These are phyloP conservation scores for Tympanopsis confertula DNA, from an alignment of 2,329 filamentous ascomycete genomes.

Conservation along the genomic window DNA sequence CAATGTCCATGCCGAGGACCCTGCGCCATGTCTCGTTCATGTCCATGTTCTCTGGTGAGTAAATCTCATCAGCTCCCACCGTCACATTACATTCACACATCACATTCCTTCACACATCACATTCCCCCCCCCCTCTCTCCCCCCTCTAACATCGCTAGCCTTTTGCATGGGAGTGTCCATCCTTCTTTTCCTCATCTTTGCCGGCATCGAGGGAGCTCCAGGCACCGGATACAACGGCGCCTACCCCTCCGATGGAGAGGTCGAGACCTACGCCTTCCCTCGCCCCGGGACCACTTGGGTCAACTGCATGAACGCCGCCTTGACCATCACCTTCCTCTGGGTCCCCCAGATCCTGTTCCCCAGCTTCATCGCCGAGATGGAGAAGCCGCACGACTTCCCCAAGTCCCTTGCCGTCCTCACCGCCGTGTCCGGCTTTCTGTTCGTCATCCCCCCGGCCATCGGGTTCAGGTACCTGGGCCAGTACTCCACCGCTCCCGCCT, in stretches of 20 bases:
- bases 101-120: no score
- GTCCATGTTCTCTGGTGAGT: slow-evolving; percentile 33
- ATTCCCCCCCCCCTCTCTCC: no score
- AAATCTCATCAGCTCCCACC: no score
- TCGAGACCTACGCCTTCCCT: slow-evolving; percentile 34
- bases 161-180: slow-evolving; percentile 34
- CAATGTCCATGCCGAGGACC: slow-evolving; percentile 30
- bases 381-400: slow-evolving; percentile 34
- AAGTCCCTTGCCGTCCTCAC: slow-evolving; percentile 33
- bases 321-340: slow-evolving; percentile 37
- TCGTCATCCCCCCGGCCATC: slow-evolving; percentile 34
- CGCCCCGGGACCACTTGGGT: slow-evolving; percentile 31
- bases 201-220: slow-evolving; percentile 29
- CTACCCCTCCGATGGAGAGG: slow-evolving; percentile 28
- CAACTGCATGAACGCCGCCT: slow-evolving; percentile 32
- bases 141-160: no score
- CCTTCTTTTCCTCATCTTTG: slow-evolving; percentile 34
- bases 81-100: no score
- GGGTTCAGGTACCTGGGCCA: slow-evolving; percentile 35
- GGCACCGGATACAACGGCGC: slow-evolving; percentile 29
- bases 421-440: slow-evolving; percentile 29
- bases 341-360: slow-evolving; percentile 38
- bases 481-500: slow-evolving; percentile 34
- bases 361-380: slow-evolving; percentile 37
- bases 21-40: slow-evolving; percentile 34